Percentiles rank a stretch among this genome's conserved stretches.
Evolutionary conservation across 2,329 filamentous ascomycete genomes (phyloP).

Genomic region (Amauroascus verrucosus): DNA sequence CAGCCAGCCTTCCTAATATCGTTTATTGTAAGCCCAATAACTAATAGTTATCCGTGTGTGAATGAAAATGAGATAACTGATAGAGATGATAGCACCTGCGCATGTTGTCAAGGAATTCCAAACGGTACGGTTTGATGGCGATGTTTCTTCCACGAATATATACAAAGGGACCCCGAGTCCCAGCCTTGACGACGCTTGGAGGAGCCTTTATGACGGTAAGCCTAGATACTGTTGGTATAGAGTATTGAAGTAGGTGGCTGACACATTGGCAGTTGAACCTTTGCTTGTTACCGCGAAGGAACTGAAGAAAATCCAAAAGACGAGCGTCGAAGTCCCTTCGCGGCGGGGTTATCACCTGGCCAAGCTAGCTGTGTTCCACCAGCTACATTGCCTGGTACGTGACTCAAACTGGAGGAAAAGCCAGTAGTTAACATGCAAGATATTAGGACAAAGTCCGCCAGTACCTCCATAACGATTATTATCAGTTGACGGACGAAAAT

Average conservation of each 20-base stretch:
- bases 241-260: background rate
- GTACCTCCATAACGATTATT: conserved; percentile 15
- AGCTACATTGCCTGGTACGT: conserved; percentile 22
- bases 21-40: conserved; percentile 9
- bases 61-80: conserved; percentile 4
- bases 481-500: conserved; percentile 11
- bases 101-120: background rate
- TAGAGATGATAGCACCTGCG: conserved; percentile 8
- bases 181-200: conserved; percentile 13
- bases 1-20: background rate
- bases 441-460: conserved; percentile 14
- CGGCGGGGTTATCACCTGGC: conserved; percentile 12
- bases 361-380: conserved; percentile 18
- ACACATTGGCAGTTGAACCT: conserved; percentile 9
- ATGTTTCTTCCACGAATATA: conserved; percentile 7
- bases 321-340: conserved; percentile 15
- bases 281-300: conserved; percentile 11
- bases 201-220: conserved; percentile 14
- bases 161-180: conserved; percentile 12
- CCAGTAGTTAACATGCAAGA: background rate
- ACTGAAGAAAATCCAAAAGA: conserved; percentile 13
- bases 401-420: background rate
- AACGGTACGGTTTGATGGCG: conserved; percentile 12
- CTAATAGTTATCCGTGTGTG: too few species aligned
- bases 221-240: background rate